Evolutionary conservation across 1,139 yeast species (phyloP).

Genomic region (Lodderomyces margitis): DNA sequence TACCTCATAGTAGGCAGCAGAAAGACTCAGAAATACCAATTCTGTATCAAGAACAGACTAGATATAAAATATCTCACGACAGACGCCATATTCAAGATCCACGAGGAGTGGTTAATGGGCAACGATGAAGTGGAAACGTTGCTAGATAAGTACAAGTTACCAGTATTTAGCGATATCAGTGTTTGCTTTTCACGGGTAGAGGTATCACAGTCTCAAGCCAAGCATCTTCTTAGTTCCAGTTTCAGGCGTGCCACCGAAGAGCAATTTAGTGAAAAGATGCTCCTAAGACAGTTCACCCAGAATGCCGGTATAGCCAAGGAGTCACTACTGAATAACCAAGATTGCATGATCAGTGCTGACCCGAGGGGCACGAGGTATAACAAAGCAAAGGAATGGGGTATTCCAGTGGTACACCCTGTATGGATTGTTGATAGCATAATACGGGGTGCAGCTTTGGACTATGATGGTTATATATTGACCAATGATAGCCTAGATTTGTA

Average conservation of each 20-base stretch:
- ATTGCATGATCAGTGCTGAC: constrained; percentile 55
- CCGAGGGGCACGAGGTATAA: constrained; percentile 58
- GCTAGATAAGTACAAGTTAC: constrained; percentile 28
- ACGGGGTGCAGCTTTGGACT: constrained; percentile 59
- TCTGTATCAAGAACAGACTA: constrained; percentile 55
- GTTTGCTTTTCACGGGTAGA: constrained; percentile 55
- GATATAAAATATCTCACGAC: constrained; percentile 59
- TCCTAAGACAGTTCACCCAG: constrained; percentile 35
- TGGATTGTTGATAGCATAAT: constrained; percentile 68
- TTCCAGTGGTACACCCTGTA: constrained; percentile 69
- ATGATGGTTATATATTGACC: constrained; percentile 39
- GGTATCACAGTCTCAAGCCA: constrained; percentile 12
- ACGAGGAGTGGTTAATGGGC: constrained; percentile 55
- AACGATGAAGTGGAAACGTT: constrained; percentile 27
- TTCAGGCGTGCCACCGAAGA: constrained; percentile 11
- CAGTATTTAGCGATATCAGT: constrained; percentile 46
- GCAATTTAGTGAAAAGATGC: constrained; percentile 24
- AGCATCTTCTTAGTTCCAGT: constrained; percentile 8
- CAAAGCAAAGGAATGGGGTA: constrained; percentile 65
- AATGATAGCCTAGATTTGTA: constrained; percentile 23
- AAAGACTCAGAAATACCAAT: constrained; percentile 66
- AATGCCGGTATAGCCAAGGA: constrained; percentile 63
- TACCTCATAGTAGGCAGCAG: constrained; percentile 67
- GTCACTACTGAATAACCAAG: constrained; percentile 50
- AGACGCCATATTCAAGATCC: constrained; percentile 42